phyloP scores from a whole-genome alignment of 257 asterid species.

The Linaria vulgaris region DNA sequence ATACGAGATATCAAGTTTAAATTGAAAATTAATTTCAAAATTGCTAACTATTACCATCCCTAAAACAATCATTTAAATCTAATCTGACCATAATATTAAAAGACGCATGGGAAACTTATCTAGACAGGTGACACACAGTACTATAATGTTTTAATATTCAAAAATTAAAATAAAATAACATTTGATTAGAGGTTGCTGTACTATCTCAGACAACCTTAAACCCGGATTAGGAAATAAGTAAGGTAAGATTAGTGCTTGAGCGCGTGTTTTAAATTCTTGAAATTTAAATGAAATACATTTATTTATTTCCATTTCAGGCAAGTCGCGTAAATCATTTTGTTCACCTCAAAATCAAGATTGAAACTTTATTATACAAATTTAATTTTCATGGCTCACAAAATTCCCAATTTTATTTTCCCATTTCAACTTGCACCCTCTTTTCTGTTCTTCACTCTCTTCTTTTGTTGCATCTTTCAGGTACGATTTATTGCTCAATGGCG shows the following conservation, averaged over 20 bases:
- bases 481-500: too few relatives aligned
- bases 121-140: too few relatives aligned
- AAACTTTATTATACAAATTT: constrained; percentile 24
- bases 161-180: neutral
- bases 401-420: constrained; percentile 9
- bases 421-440: constrained; percentile 20
- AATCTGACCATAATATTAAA: too few relatives aligned
- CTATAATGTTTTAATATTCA: neutral
- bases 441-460: constrained; percentile 1
- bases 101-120: too few relatives aligned
- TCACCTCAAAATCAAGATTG: constrained; percentile 2
- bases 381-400: constrained; percentile 41
- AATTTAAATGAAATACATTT: constrained; percentile 28
- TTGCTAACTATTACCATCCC: too few relatives aligned
- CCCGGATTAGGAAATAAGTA: neutral
- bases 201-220: neutral
- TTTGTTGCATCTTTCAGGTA: constrained; percentile 28
- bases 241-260: constrained; percentile 23
- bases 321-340: constrained; percentile 29
- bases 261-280: neutral
- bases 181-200: neutral
- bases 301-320: constrained; percentile 40
- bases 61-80: too few relatives aligned
- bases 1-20: too few relatives aligned
- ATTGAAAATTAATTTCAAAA: too few relatives aligned